Evolutionary conservation across 2,329 filamentous ascomycete species (phyloP).

Genomic region (Calonectria leucothoes): DNA sequence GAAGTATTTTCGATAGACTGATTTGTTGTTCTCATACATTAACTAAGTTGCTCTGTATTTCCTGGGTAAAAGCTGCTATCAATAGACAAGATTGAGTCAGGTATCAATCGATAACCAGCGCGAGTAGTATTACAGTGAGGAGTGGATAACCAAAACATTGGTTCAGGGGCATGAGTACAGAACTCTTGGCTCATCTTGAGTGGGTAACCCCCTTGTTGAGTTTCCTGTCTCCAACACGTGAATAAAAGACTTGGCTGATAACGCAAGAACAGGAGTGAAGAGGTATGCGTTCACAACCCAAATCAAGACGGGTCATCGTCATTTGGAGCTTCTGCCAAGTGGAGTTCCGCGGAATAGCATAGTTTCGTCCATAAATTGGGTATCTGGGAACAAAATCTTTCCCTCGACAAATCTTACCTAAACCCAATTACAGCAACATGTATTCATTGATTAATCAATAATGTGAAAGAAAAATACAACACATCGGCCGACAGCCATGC

Average conservation of each 20-base stretch:
- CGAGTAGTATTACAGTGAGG: not conserved
- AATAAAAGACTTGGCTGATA: not conserved
- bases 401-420: not conserved
- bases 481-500: not conserved
- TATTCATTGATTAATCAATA: not conserved
- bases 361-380: not conserved
- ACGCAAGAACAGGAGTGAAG: not conserved
- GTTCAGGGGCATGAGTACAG: not conserved
- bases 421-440: not conserved
- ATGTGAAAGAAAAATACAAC: not conserved
- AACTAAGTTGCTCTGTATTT: accelerated
- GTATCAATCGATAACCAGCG: not conserved
- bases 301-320: not conserved
- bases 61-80: not conserved
- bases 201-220: not conserved
- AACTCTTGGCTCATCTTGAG: not conserved
- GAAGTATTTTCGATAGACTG: not conserved
- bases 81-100: not conserved
- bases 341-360: not conserved
- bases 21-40: not conserved
- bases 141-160: not conserved
- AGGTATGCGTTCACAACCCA: not conserved
- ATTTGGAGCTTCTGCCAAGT: not conserved
- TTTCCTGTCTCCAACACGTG: not conserved
- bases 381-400: too few species aligned